Percentiles rank a stretch among this genome's conserved stretches.
These are phyloP conservation scores for Salix caprea DNA, from an alignment of 345 rosid genomes.

Conservation along the genomic window DNA sequence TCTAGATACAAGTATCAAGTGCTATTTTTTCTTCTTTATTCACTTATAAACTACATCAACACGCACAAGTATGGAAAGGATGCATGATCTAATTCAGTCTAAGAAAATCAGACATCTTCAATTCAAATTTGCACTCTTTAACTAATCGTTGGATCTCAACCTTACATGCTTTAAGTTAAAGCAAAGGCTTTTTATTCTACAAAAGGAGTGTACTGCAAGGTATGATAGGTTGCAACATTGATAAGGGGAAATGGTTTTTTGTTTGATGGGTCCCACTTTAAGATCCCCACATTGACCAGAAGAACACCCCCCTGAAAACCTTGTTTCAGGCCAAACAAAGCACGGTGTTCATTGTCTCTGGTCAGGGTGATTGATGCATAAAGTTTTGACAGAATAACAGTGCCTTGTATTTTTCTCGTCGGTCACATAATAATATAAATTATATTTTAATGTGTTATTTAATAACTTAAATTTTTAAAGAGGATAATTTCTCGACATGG, in stretches of 20 bases:
- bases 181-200: conserved; percentile 28
- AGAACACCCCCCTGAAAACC: conserved; percentile 1
- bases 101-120: conserved; percentile 5
- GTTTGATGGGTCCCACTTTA: conserved; percentile 6
- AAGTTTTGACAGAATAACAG: neutral
- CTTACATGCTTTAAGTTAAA: conserved; percentile 37
- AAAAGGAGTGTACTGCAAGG: conserved; percentile 35
- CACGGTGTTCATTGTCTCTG: neutral
- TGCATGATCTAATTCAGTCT: neutral
- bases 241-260: neutral
- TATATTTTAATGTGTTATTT: too few species aligned
- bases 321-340: neutral
- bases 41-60: too few species aligned
- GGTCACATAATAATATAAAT: too few species aligned
- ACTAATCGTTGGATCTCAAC: conserved; percentile 16
- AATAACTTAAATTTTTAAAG: too few species aligned
- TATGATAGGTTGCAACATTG: conserved; percentile 16
- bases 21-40: too few species aligned
- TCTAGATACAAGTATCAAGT: too few species aligned
- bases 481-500: rapidly evolving
- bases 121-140: conserved; percentile 7
- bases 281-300: conserved; percentile 17
- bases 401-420: too few species aligned
- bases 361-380: neutral
- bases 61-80: neutral